These are phyloP conservation scores for Neurospora hispaniola DNA, from an alignment of 495 filamentous ascomycete genomes.

Conservation along the genomic window DNA sequence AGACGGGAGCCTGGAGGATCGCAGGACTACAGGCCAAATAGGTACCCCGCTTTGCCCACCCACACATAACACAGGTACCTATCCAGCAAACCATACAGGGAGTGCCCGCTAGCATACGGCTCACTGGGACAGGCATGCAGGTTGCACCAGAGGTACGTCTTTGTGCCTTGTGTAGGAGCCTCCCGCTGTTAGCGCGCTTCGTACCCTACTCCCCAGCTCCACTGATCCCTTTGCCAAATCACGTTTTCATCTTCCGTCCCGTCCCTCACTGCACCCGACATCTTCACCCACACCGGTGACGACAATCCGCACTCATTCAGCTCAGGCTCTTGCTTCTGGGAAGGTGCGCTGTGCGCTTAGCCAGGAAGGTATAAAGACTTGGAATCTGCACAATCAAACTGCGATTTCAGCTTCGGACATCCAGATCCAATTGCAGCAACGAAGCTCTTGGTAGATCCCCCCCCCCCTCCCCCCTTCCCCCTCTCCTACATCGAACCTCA, in stretches of 20 bases:
- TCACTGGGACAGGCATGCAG: background rate
- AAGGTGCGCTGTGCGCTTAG: too few relatives aligned
- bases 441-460: background rate
- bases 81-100: background rate
- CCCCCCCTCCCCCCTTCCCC: too few relatives aligned
- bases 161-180: background rate
- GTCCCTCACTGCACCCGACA: background rate
- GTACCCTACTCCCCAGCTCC: background rate
- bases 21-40: too few relatives aligned
- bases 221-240: background rate
- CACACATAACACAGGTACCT: background rate
- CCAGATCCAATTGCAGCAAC: background rate
- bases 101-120: background rate
- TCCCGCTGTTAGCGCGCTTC: background rate
- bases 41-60: background rate
- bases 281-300: background rate
- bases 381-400: background rate
- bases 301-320: background rate
- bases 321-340: background rate
- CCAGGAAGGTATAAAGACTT: too few relatives aligned
- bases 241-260: background rate
- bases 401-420: background rate
- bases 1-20: background rate
- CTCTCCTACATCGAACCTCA: background rate
- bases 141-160: too few relatives aligned